These are phyloP conservation scores for Pseudocercospora fuligena DNA, from an alignment of 2,329 filamentous ascomycete genomes.

Conservation along the genomic window DNA sequence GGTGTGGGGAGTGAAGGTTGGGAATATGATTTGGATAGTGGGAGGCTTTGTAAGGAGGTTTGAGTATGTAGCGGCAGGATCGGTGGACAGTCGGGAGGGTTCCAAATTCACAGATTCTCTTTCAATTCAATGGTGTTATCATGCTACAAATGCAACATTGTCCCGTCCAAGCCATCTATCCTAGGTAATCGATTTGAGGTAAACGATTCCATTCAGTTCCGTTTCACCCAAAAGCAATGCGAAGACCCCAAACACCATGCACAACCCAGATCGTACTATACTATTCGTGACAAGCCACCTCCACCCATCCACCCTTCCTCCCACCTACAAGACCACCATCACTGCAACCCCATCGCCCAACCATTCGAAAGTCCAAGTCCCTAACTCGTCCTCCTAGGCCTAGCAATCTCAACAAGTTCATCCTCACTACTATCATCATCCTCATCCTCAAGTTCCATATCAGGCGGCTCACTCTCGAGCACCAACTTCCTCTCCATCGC, in stretches of 20 bases:
- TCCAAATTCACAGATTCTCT: background rate
- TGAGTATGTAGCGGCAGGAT: background rate
- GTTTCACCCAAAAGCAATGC: background rate
- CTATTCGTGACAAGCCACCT: background rate
- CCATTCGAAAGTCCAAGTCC: constrained; percentile 9
- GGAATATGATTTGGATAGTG: constrained; percentile 34
- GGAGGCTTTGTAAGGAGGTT: constrained; percentile 28
- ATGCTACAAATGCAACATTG: background rate
- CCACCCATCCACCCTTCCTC: background rate
- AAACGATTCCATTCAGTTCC: background rate
- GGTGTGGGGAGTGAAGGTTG: constrained; percentile 34
- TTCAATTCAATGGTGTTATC: background rate
- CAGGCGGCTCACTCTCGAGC: constrained; percentile 18
- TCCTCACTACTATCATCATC: constrained; percentile 35
- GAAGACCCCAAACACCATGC: background rate
- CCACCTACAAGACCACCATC: too few species aligned
- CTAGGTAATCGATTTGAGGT: background rate
- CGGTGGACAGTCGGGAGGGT: background rate
- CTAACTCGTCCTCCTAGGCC: constrained; percentile 39
- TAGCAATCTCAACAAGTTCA: constrained; percentile 40
- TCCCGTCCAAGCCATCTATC: background rate
- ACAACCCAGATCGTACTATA: background rate
- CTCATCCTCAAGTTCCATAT: constrained; percentile 21
- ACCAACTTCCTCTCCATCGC: constrained; percentile 24
- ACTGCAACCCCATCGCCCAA: background rate